Conservation (phyloP, 2,329 filamentous ascomycete species). For the Neofusicoccum sp. region DNA sequence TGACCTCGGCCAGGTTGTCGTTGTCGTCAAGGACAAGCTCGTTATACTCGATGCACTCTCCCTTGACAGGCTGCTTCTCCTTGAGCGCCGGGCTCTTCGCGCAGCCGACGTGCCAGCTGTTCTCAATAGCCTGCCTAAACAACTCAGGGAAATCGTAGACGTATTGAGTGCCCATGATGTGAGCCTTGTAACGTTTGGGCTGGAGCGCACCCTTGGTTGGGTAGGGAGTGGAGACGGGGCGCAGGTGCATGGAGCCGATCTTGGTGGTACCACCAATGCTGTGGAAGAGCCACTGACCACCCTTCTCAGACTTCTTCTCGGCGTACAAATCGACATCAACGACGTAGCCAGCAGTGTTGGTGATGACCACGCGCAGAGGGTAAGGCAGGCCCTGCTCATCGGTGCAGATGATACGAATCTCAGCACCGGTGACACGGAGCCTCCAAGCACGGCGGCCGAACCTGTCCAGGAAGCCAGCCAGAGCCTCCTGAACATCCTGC, state of each 20-base stretch:
- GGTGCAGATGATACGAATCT: conserved; percentile 98
- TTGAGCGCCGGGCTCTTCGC: conserved; percentile 73
- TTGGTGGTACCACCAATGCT: conserved; percentile 94
- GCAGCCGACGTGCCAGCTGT: conserved; percentile 81
- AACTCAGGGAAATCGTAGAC: conserved; percentile 99
- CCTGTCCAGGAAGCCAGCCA: conserved; percentile 93
- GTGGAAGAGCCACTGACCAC: conserved; percentile 93
- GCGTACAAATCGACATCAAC: conserved; percentile 97
- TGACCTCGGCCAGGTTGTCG: conserved; percentile 89
- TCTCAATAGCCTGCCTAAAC: conserved; percentile 96
- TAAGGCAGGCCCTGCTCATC: conserved; percentile 83
- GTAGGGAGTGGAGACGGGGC: conserved; percentile 89
- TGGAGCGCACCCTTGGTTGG: conserved; percentile 98
- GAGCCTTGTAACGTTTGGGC: conserved; percentile 98
- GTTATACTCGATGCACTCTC: conserved; percentile 90
- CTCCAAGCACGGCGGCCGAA: conserved; percentile 96
- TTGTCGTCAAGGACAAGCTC: conserved; percentile 94
- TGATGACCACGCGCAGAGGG: conserved; percentile 93
- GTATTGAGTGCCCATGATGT: conserved; percentile 98
- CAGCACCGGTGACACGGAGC: conserved; percentile 92
- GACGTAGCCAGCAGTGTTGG: conserved; percentile 96
- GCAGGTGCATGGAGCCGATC: conserved; percentile 92
- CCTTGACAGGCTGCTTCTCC: conserved; percentile 79
- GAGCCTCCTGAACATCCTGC: conserved; percentile 85
- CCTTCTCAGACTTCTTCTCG: conserved; percentile 97